Percentiles rank a stretch among this genome's conserved stretches.
Evolutionary conservation across 176 grass and related monocot species (phyloP).

Genomic region (Oryza rufipogon): DNA sequence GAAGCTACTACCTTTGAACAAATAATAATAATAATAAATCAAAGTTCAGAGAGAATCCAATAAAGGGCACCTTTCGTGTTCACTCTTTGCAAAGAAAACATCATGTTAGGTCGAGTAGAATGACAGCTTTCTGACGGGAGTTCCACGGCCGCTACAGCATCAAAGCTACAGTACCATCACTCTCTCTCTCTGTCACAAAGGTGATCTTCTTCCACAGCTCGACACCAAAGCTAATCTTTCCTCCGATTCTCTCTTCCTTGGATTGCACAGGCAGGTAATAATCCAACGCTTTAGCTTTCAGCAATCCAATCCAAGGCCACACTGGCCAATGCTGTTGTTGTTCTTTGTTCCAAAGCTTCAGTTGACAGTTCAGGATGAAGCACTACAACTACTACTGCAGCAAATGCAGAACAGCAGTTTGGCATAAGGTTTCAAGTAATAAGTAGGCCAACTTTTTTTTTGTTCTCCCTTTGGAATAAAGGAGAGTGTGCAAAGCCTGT

Average conservation of each 20-base stretch:
- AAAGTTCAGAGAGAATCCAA: slow-evolving; percentile 2
- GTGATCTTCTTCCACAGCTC: slow-evolving; percentile 14
- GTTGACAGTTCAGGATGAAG: neutral
- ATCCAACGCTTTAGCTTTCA: neutral
- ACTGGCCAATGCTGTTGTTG: neutral
- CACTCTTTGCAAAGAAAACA: neutral
- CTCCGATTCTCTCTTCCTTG: neutral
- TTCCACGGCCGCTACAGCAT: slow-evolving; percentile 23
- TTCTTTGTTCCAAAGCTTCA: neutral
- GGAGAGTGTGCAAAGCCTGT: neutral
- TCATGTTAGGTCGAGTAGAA: neutral
- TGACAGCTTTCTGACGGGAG: neutral
- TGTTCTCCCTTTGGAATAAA: neutral
- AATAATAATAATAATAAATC: neutral
- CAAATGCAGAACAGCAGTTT: slow-evolving; percentile 1
- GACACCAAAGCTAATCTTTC: neutral
- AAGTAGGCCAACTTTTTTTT: slow-evolving; percentile 16
- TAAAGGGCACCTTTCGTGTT: neutral
- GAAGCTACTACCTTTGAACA: neutral
- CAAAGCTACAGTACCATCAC: slow-evolving; percentile 25
- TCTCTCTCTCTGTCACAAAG: slow-evolving; percentile 18
- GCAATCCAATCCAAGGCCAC: neutral
- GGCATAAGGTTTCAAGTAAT: neutral
- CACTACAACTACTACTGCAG: slow-evolving; percentile 3
- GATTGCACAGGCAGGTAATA: neutral